Evolutionary conservation across 371 early-diverging fungal species (phyloP).

Genomic region (Mucor circinelloides): DNA sequence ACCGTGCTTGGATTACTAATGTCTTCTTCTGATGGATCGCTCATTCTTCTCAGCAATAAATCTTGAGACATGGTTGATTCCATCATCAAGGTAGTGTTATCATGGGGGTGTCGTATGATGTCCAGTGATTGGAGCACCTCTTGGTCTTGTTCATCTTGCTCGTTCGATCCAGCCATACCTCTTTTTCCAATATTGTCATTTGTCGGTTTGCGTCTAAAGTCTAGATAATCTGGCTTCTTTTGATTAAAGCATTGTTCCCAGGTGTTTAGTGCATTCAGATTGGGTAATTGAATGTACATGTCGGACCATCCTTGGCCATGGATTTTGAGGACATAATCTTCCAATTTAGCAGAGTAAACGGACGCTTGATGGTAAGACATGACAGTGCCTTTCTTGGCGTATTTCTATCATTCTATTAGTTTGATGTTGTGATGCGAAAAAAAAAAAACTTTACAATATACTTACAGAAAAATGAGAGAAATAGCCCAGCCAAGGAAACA

Average conservation of each 20-base stretch:
- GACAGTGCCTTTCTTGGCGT: conserved; percentile 49
- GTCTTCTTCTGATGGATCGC: conserved; percentile 8
- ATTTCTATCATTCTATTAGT: conserved; percentile 28
- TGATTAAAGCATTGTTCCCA: conserved; percentile 52
- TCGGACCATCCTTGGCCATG: conserved; percentile 52
- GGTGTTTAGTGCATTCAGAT: conserved; percentile 44
- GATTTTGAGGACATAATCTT: conserved; percentile 57
- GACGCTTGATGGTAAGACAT: conserved; percentile 50
- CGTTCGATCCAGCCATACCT: not conserved
- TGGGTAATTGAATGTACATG: conserved; percentile 55
- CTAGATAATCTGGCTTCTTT: conserved; percentile 25
- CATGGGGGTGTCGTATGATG: conserved; percentile 11
- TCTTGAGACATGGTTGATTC: conserved; percentile 19
- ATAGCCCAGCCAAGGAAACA: conserved; percentile 57
- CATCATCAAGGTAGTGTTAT: not conserved
- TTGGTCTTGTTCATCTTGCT: not conserved
- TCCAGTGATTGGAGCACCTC: conserved; percentile 7
- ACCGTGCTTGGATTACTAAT: not conserved
- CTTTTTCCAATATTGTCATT: not conserved
- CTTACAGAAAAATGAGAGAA: conserved; percentile 57
- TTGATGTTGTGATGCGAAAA: no score
- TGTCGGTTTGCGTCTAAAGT: not conserved
- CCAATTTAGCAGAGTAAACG: conserved; percentile 47
- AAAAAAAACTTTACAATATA: not conserved
- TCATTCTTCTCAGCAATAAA: conserved; percentile 11